Conservation (phyloP, 257 asterid species). For the Voacanga thouarsii region DNA sequence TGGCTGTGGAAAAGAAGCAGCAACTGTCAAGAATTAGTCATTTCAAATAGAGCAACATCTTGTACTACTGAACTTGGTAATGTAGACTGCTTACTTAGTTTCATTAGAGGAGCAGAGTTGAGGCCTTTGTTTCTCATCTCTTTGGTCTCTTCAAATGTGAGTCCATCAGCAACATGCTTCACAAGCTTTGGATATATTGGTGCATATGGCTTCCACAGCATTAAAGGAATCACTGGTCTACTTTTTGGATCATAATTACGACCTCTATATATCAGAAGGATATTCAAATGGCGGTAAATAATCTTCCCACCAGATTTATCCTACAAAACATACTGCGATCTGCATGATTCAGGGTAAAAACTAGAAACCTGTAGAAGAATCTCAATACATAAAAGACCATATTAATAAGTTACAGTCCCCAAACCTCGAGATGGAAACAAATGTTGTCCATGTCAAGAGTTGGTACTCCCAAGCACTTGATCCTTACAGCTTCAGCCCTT, state of each 20-base stretch:
- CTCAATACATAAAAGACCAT: neutral
- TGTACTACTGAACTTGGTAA: neutral
- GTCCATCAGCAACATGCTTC: conserved; percentile 74
- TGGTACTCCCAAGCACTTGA: conserved; percentile 88
- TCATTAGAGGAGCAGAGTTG: conserved; percentile 64
- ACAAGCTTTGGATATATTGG: conserved; percentile 91
- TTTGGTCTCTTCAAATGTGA: conserved; percentile 81
- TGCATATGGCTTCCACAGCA: conserved; percentile 81
- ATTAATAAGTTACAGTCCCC: conserved; percentile 9
- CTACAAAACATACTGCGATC: conserved; percentile 54
- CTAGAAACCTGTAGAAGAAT: neutral
- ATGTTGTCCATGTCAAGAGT: conserved; percentile 89
- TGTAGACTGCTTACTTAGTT: conserved; percentile 54
- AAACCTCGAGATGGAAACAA: conserved; percentile 91
- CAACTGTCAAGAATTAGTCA: conserved; percentile 7
- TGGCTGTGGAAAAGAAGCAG: conserved; percentile 40
- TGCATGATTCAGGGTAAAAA: conserved; percentile 31
- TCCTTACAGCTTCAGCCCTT: conserved; percentile 83
- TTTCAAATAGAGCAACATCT: neutral
- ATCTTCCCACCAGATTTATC: conserved; percentile 82
- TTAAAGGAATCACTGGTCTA: conserved; percentile 55
- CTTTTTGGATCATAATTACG: conserved; percentile 60
- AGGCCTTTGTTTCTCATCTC: conserved; percentile 74
- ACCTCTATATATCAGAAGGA: conserved; percentile 65
- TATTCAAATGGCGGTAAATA: conserved; percentile 59